Evolutionary conservation across 768 basidiomycete genomes (phyloP), one percentile per base, ranked within the genome.

Genomic region (Leucosporidium yakuticum): DNA sequence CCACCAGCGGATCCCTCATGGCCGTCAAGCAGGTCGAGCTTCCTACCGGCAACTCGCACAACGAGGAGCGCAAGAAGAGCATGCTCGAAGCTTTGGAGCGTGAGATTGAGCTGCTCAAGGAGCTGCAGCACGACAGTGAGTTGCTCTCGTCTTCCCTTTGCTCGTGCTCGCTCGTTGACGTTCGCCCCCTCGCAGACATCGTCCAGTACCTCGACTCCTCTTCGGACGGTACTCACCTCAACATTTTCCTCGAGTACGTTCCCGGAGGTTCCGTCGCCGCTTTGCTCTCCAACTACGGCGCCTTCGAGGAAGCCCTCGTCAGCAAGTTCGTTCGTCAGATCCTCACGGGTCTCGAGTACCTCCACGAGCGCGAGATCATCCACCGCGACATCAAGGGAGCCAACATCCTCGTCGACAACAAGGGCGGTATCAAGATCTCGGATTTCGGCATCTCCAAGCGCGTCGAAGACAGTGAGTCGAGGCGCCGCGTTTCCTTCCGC

Each of bases 391-490:
- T 99, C 82, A 99, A 99, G 77, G 96, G 96, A 27, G 96, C 90
- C 48, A 98, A 99, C 77, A 96, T 99, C 65, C 86, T 99, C 65
- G 92, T 99, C 21, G 94, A 98, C 78, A 88, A 86, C 77, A 84
- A 85, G 25, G 96, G 96, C 2, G 81, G 88, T 32, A 96, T 94
- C 83, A 98, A 98, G 81, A 98, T 99, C 58, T 94, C 92, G 5
- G 94, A 98, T 79, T 97, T 97, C 75, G 96, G 96, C 50, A 97
- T 98, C 68, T 96, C 94, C 25, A 99, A 98, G 82, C 96, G 94
- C 79, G 88, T 96, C 27, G 91, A 96, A 76, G 91, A 90, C 78
- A 91, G 92, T 95, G 75, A 81, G 93, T 86, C 0, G 17, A 47
- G n/a, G 25, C 25, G 29, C 29, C 54, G 39, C 11, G 39, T 3